These are phyloP conservation scores for Chytriomyces sp. DNA, from an alignment of 192 early-diverging fungal species.

Conservation along the genomic window DNA sequence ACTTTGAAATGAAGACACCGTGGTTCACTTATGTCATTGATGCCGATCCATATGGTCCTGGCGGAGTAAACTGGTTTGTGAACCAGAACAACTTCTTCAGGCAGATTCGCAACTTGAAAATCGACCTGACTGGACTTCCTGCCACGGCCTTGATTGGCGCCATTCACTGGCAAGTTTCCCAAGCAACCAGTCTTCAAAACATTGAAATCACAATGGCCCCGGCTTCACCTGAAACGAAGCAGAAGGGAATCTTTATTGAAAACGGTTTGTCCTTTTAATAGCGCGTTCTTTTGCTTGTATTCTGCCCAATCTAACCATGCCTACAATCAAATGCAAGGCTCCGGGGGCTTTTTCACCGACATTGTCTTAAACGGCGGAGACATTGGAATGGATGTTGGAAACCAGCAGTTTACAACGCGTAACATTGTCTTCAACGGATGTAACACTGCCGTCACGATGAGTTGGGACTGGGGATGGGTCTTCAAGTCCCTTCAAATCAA, in stretches of 20 bases:
- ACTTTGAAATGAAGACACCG: slow-evolving; percentile 8
- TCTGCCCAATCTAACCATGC: too few species aligned
- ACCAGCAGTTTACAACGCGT: slow-evolving; percentile 51
- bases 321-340: too few species aligned
- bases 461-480: slow-evolving; percentile 55
- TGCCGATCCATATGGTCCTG: slow-evolving; percentile 40
- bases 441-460: slow-evolving; percentile 47
- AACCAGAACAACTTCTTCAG: slow-evolving; percentile 57
- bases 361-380: slow-evolving; percentile 48
- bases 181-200: slow-evolving; percentile 49
- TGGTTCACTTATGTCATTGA: slow-evolving; percentile 47
- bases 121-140: slow-evolving; percentile 46
- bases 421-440: slow-evolving; percentile 42
- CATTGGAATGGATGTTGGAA: slow-evolving; percentile 49
- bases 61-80: slow-evolving; percentile 42
- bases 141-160: slow-evolving; percentile 25
- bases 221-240: not conserved
- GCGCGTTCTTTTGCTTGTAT: too few species aligned
- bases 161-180: slow-evolving; percentile 56
- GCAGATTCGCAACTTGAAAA: slow-evolving; percentile 47
- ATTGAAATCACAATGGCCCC: slow-evolving; percentile 43
- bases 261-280: too few species aligned
- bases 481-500: slow-evolving; percentile 44
- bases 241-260: slow-evolving; percentile 54
- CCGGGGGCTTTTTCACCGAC: slow-evolving; percentile 53